phyloP scores from a whole-genome alignment of 2,329 filamentous ascomycete species.

The Fusarium sp. region DNA sequence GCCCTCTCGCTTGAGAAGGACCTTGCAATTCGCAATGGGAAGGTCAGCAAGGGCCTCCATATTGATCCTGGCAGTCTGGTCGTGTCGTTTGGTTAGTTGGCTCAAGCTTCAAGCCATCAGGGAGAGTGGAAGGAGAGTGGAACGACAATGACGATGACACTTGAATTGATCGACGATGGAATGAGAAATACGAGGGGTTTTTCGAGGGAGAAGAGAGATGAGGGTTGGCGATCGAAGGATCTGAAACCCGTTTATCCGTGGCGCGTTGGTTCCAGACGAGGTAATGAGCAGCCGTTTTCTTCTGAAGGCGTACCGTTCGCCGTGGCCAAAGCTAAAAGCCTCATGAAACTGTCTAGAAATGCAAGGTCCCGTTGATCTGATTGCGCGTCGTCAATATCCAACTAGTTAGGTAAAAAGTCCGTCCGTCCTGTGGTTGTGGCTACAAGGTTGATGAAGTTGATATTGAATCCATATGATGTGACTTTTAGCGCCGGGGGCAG shows the following conservation, averaged over 20 bases:
- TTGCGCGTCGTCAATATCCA: neutral
- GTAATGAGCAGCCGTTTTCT: constrained; percentile 4
- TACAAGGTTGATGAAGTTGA: constrained; percentile 6
- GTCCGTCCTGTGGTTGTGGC: constrained; percentile 2
- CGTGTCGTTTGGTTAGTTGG: neutral
- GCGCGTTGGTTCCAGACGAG: neutral
- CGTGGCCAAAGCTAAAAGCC: neutral
- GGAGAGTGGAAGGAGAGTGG: constrained; percentile 33
- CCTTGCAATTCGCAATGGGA: neutral
- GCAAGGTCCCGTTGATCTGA: neutral
- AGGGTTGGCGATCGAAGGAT: constrained; percentile 6
- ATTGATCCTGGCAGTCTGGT: neutral
- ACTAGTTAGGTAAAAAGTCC: neutral
- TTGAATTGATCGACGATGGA: constrained; percentile 25
- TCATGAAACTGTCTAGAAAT: neutral
- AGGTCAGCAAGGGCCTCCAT: neutral
- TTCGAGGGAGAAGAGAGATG: constrained; percentile 5
- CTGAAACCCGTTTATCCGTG: constrained; percentile 21
- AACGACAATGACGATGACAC: constrained; percentile 27
- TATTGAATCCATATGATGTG: constrained; percentile 19
- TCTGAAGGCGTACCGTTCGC: neutral
- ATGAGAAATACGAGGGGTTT: constrained; percentile 14
- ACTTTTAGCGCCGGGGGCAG: neutral
- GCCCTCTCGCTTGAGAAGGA: neutral
- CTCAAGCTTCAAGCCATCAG: constrained; percentile 21